These are phyloP conservation scores for Herpotrichia juniperi DNA, from an alignment of 2,329 filamentous ascomycete genomes.

Conservation along the genomic window DNA sequence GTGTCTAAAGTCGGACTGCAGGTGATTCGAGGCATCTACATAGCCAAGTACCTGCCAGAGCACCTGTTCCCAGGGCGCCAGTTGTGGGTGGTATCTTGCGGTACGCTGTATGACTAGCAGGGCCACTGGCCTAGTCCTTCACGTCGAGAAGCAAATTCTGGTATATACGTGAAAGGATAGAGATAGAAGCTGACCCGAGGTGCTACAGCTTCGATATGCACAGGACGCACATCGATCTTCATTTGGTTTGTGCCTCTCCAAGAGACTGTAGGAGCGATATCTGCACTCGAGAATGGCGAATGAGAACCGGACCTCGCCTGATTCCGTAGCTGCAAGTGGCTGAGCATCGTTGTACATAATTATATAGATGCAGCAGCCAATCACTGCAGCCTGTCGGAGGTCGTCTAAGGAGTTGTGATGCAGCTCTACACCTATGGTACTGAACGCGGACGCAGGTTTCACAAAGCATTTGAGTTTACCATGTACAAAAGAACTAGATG, in stretches of 20 bases:
- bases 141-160: not conserved
- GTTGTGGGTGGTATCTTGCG: not conserved
- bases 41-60: not conserved
- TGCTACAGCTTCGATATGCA: no score
- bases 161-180: no score
- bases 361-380: not conserved
- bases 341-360: not conserved
- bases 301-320: not conserved
- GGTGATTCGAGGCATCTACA: not conserved
- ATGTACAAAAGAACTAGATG: no score
- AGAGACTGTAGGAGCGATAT: no score
- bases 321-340: not conserved
- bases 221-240: no score
- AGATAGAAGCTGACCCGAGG: no score
- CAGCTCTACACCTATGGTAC: not conserved
- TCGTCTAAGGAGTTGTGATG: not conserved
- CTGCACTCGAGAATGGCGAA: no score
- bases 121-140: not conserved
- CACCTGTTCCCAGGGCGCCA: not conserved
- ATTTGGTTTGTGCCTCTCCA: no score
- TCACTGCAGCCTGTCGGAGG: not conserved
- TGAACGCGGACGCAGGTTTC: not conserved
- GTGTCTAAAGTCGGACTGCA: not conserved
- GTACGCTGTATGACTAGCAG: not conserved
- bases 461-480: not conserved